phyloP scores from a whole-genome alignment of 345 rosid species.

The Mallotus nudiflorus region DNA sequence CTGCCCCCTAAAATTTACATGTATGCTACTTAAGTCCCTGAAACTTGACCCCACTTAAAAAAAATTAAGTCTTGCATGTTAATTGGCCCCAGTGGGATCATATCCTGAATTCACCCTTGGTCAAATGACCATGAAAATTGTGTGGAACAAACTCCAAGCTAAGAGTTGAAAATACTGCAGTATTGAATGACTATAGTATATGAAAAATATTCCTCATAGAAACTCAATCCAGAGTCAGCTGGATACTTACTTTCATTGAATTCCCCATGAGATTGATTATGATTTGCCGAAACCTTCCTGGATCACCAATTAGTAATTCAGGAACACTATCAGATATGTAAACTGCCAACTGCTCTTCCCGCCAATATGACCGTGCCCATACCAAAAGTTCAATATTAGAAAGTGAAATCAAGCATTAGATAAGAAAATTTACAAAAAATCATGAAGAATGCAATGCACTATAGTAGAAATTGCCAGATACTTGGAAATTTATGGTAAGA shows the following conservation, averaged over 20 bases:
- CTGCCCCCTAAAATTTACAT: no score
- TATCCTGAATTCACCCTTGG: no score
- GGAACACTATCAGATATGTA: constrained; percentile 87
- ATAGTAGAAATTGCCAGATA: not conserved
- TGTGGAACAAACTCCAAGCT: not conserved
- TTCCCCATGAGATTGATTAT: constrained; percentile 95
- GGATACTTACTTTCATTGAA: constrained; percentile 73
- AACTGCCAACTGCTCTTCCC: constrained; percentile 73
- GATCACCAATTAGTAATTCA: constrained; percentile 82
- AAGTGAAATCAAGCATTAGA: not conserved
- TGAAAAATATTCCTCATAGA: not conserved
- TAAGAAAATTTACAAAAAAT: not conserved
- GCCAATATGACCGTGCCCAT: constrained; percentile 21
- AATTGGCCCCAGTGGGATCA: no score
- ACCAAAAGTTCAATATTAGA: constrained; percentile 17
- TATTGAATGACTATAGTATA: not conserved
- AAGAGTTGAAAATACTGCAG: not conserved
- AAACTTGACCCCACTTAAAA: no score
- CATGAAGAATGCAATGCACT: not conserved
- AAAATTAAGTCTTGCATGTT: no score
- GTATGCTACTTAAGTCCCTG: no score
- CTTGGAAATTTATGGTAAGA: no score
- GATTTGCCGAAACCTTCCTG: constrained; percentile 90
- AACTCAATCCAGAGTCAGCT: constrained; percentile 14
- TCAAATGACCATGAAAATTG: not conserved